phyloP scores from a whole-genome alignment of 306 rosid species.

The Ammopiptanthus mongolicus region DNA sequence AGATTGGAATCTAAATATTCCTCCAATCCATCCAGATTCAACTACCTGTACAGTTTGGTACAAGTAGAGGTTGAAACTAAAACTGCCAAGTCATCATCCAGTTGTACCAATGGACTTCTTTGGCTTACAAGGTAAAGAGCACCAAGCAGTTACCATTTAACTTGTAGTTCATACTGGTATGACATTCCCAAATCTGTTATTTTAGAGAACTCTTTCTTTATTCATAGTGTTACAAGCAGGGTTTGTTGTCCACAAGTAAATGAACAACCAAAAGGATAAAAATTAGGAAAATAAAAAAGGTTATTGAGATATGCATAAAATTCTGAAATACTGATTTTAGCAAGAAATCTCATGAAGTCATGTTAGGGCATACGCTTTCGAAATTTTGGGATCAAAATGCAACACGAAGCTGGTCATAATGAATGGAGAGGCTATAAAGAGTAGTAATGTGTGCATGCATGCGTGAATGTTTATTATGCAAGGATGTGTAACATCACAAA shows the following conservation, averaged over 20 bases:
- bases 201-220: not conserved
- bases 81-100: conserved; percentile 81
- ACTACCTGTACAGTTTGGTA: conserved; percentile 72
- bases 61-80: conserved; percentile 70
- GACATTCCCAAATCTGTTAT: conserved; percentile 8
- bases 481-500: not conserved
- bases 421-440: not conserved
- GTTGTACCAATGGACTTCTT: conserved; percentile 97
- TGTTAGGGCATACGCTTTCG: not conserved
- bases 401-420: not conserved
- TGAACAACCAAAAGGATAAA: not conserved
- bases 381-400: conserved; percentile 5
- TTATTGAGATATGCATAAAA: not conserved
- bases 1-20: conserved; percentile 79
- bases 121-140: conserved; percentile 88
- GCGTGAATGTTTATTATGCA: not conserved
- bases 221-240: not conserved
- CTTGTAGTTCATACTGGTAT: conserved; percentile 7
- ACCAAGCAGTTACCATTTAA: not conserved
- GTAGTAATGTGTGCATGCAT: not conserved
- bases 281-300: not conserved
- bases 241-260: not conserved
- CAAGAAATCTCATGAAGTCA: not conserved
- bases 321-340: not conserved
- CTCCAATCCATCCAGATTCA: conserved; percentile 54